These are phyloP conservation scores for Uronychia binucleata DNA, from an alignment of 73 alveolate species.

Conservation along the genomic window DNA sequence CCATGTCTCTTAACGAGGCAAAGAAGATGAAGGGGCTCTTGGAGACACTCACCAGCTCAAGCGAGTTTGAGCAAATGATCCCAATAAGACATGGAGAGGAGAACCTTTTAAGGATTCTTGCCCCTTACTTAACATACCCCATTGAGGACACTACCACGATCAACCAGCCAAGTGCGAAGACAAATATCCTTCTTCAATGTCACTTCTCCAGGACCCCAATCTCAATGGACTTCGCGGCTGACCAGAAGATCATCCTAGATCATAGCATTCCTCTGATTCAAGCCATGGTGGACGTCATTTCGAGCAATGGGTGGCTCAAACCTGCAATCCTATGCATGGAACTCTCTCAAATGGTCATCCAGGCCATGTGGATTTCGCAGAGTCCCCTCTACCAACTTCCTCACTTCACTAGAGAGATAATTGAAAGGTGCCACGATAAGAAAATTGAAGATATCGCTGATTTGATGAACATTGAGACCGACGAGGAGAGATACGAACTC, in stretches of 20 bases:
- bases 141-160: slow-evolving; percentile 50
- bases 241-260: slow-evolving; percentile 63
- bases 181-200: slow-evolving; percentile 69
- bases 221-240: slow-evolving; percentile 62
- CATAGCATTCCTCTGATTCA: slow-evolving; percentile 58
- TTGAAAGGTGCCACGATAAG: slow-evolving; percentile 61
- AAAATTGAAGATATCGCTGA: slow-evolving; percentile 79
- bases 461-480: slow-evolving; percentile 79
- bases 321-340: slow-evolving; percentile 84
- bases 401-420: slow-evolving; percentile 59
- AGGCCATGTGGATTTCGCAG: slow-evolving; percentile 78
- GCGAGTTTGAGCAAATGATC: slow-evolving; percentile 57
- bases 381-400: slow-evolving; percentile 85
- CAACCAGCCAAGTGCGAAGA: slow-evolving; percentile 61
- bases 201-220: slow-evolving; percentile 73
- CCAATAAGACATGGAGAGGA: slow-evolving; percentile 78
- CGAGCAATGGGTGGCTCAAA: slow-evolving; percentile 72
- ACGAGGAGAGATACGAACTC: slow-evolving; percentile 64
- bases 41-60: slow-evolving; percentile 64
- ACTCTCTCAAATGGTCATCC: slow-evolving; percentile 81
- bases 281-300: slow-evolving; percentile 84
- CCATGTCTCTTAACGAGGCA: slow-evolving; percentile 43
- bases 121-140: slow-evolving; percentile 50
- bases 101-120: slow-evolving; percentile 52
- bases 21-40: slow-evolving; percentile 59